Conservation (phyloP, 768 basidiomycete genomes). For the Trametes sanguinea region DNA sequence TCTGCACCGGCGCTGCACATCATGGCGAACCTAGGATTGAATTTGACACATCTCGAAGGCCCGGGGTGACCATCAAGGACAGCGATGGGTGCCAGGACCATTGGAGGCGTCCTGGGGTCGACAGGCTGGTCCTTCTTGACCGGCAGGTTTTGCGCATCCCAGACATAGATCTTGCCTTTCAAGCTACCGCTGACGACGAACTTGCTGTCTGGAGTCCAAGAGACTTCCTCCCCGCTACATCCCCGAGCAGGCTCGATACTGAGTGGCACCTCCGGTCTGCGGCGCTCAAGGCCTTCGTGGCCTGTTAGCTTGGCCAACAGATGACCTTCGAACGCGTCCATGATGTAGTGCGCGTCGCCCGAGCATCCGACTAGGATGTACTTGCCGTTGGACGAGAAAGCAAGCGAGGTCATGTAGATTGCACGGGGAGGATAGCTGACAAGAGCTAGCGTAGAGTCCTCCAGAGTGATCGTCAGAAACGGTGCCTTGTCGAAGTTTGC, state of each 20-base stretch:
- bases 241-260: constrained; percentile 74
- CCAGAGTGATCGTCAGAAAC: constrained; percentile 79
- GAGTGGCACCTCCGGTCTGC: constrained; percentile 46
- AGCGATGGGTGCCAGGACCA: constrained; percentile 50
- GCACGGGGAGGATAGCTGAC: constrained; percentile 85
- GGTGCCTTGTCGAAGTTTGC: constrained; percentile 90
- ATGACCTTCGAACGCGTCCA: constrained; percentile 88
- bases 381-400: constrained; percentile 89
- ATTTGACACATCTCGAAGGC: constrained; percentile 81
- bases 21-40: constrained; percentile 91
- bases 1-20: constrained; percentile 83
- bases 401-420: constrained; percentile 88
- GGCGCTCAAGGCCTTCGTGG: constrained; percentile 78
- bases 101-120: constrained; percentile 56
- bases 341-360: constrained; percentile 87
- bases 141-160: constrained; percentile 78
- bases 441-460: constrained; percentile 74
- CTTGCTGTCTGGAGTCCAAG: constrained; percentile 94
- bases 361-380: constrained; percentile 92
- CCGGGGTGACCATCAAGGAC: constrained; percentile 80
- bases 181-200: constrained; percentile 84
- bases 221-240: constrained; percentile 89
- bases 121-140: constrained; percentile 46
- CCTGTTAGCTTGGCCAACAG: constrained; percentile 86
- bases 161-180: constrained; percentile 82